Percentiles rank a stretch among this genome's conserved stretches.
phyloP scores from a whole-genome alignment of 495 filamentous ascomycete species.

The Xylaria intraflava region DNA sequence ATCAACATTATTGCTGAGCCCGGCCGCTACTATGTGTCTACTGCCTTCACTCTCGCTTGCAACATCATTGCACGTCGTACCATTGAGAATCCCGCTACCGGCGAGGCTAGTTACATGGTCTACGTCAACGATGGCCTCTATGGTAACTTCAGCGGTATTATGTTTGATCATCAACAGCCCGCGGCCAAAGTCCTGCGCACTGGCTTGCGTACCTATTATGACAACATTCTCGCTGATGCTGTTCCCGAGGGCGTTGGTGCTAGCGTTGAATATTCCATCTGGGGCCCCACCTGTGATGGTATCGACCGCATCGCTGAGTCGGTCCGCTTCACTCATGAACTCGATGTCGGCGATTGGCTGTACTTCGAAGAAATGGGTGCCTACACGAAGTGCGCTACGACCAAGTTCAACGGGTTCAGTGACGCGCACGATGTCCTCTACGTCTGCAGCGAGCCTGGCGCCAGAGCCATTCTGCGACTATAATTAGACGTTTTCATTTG shows the following conservation, averaged over 20 bases:
- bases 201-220: conserved; percentile 46
- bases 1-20: conserved; percentile 93
- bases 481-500: neutral
- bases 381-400: conserved; percentile 95
- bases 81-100: conserved; percentile 48
- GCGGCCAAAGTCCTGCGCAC: conserved; percentile 70
- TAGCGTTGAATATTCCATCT: conserved; percentile 81
- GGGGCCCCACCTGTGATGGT: conserved; percentile 96
- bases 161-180: conserved; percentile 96
- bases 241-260: conserved; percentile 19
- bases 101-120: conserved; percentile 75
- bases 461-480: conserved; percentile 60
- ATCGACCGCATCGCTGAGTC: conserved; percentile 85
- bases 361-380: conserved; percentile 99
- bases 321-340: conserved; percentile 60
- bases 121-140: conserved; percentile 97
- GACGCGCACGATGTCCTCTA: conserved; percentile 90
- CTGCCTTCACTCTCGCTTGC: conserved; percentile 88
- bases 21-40: conserved; percentile 87
- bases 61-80: conserved; percentile 95
- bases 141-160: conserved; percentile 96
- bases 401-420: conserved; percentile 96
- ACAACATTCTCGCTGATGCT: conserved; percentile 32
- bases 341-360: conserved; percentile 93
- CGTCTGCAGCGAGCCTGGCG: conserved; percentile 85